Conservation (phyloP, 148 eudicot species). For the Rhododendron molle region DNA sequence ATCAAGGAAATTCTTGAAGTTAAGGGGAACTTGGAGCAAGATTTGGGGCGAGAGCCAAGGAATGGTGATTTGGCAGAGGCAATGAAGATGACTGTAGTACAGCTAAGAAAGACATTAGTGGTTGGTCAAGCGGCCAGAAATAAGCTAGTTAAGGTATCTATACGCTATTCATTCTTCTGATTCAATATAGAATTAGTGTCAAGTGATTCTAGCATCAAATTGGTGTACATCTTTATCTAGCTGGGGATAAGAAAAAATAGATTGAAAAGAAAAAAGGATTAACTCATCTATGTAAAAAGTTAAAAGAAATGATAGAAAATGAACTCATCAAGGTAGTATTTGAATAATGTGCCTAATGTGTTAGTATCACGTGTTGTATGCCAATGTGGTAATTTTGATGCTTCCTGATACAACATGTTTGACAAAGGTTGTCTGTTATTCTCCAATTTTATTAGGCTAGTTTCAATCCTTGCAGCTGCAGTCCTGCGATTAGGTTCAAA, state of each 20-base stretch:
- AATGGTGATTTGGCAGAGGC: slow-evolving; percentile 72
- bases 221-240: background rate
- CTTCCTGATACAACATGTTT: background rate
- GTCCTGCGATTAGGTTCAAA: background rate
- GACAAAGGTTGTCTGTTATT: background rate
- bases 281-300: background rate
- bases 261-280: background rate
- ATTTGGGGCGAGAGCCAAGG: slow-evolving; percentile 67
- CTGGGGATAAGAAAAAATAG: background rate
- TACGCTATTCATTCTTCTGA: background rate
- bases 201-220: background rate
- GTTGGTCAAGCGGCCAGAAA: slow-evolving; percentile 82
- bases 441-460: background rate
- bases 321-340: background rate
- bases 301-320: background rate
- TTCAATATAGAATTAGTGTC: background rate
- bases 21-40: slow-evolving; percentile 54
- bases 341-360: background rate
- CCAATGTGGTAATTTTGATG: background rate
- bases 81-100: slow-evolving; percentile 44
- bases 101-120: slow-evolving; percentile 53
- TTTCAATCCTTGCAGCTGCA: background rate
- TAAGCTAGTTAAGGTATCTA: slow-evolving; percentile 78
- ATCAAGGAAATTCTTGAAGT: slow-evolving; percentile 55
- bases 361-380: background rate